Base-by-base conservation (phyloP, 75 land plant genomes). In the Selaginella moellendorffii region DNA sequence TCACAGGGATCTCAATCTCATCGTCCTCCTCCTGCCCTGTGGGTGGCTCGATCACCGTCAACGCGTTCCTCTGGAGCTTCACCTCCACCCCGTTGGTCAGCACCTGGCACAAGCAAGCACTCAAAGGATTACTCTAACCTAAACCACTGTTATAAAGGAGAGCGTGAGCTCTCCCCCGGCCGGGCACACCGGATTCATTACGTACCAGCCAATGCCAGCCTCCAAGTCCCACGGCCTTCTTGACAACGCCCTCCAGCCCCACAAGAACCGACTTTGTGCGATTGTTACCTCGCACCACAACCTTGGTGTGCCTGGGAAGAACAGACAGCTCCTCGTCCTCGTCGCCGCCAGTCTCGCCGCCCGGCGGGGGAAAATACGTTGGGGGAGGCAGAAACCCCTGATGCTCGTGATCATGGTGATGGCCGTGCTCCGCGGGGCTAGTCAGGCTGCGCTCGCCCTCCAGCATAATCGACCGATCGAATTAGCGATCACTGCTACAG, bases 51-150 rank as follows among this genome's bases (percentile, higher is more conserved):
- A 76, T 27, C 56, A 76, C 77, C 61, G 74, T 76, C 42, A 76
- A 27, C 2, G 77, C 77, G 65, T 76, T 76, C 22, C 77, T 60
- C 53, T 76, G 77, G 36, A 76, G 76, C 76, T 72, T 76, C 27
- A 76, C 77, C 61, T 76, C 77, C 22, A 36, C 29, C 23, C 77
- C 77, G 70, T 76, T 76, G 19, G 77, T 72, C 1, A 76, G 69
- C 26, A 72, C 77, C 77, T 76, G 5, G 14, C 10, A 36, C 5
- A 36, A 36, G 10, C n/a, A n/a, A n/a, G n/a, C n/a, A n/a, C n/a
- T n/a, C n/a, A n/a, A n/a, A n/a, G n/a, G n/a, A n/a, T n/a, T n/a
- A n/a, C n/a, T n/a, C n/a, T n/a, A n/a, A n/a, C n/a, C n/a, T n/a
- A n/a, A n/a, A n/a, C n/a, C n/a, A n/a, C n/a, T n/a, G n/a, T n/a